Conservation (phyloP, 75 land plant genomes). For the Picea sitchensis region DNA sequence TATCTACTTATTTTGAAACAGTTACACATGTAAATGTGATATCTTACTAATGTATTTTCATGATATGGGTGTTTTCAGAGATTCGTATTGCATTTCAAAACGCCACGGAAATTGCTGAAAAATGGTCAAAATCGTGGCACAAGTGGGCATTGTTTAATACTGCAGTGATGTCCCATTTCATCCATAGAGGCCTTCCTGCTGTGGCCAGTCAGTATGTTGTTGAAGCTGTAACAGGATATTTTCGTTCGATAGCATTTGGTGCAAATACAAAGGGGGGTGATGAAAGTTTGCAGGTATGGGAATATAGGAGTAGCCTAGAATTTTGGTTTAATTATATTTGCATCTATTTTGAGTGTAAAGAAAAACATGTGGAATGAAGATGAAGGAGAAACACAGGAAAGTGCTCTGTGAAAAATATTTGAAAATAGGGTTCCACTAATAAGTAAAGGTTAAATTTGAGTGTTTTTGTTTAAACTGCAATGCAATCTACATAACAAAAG, state of each 20-base stretch:
- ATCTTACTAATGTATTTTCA: slow-evolving; percentile 5
- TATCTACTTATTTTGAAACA: background rate
- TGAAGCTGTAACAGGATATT: slow-evolving; percentile 92
- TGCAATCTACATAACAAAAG: background rate
- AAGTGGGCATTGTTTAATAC: slow-evolving; percentile 97
- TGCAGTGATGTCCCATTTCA: slow-evolving; percentile 91
- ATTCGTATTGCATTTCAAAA: slow-evolving; percentile 56
- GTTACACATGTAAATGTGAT: background rate
- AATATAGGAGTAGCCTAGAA: background rate
- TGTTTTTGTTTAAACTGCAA: background rate
- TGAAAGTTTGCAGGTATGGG: slow-evolving; percentile 93
- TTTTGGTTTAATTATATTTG: background rate
- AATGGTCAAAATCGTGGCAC: slow-evolving; percentile 99
- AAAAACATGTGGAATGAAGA: background rate
- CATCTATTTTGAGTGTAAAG: background rate
- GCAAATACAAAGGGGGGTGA: slow-evolving; percentile 89
- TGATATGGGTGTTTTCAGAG: slow-evolving; percentile 31
- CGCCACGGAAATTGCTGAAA: slow-evolving; percentile 73
- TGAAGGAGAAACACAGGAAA: background rate
- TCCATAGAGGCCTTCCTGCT: slow-evolving; percentile 39
- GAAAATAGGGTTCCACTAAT: background rate
- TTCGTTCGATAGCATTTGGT: slow-evolving; percentile 88
- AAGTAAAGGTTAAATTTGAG: background rate
- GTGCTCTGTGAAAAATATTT: background rate
- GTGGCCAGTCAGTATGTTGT: slow-evolving; percentile 79